Conservation (phyloP, 2,329 filamentous ascomycete genomes). For the Didymella exigua region DNA sequence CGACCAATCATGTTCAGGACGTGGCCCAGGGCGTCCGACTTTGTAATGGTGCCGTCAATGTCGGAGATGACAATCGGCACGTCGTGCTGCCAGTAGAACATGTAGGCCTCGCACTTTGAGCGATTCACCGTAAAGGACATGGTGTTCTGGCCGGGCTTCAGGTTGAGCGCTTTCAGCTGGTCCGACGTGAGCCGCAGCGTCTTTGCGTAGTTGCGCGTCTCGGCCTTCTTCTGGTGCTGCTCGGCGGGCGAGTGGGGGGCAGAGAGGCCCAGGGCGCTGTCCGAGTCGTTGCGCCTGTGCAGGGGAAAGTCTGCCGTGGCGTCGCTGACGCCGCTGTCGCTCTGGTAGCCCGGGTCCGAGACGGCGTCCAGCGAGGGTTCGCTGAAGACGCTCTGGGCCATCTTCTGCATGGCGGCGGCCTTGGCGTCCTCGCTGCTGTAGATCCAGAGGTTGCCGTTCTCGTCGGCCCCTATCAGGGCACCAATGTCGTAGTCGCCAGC, state of each 20-base stretch:
- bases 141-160: constrained; percentile 84
- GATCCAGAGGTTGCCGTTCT: constrained; percentile 98
- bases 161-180: constrained; percentile 82
- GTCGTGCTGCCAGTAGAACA: constrained; percentile 93
- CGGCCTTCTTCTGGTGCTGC: constrained; percentile 58
- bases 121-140: constrained; percentile 98
- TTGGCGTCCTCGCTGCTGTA: constrained; percentile 98
- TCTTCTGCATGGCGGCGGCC: constrained; percentile 76
- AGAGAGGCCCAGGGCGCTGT: constrained; percentile 69
- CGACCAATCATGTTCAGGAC: constrained; percentile 95
- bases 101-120: constrained; percentile 86
- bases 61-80: constrained; percentile 96
- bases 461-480: constrained; percentile 90
- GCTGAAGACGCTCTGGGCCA: constrained; percentile 59
- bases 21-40: constrained; percentile 92
- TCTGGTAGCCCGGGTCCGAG: constrained; percentile 94
- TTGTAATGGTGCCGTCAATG: constrained; percentile 98
- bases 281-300: constrained; percentile 72
- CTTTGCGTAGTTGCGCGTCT: constrained; percentile 91
- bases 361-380: constrained; percentile 70
- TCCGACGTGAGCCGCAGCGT: constrained; percentile 93
- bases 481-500: constrained; percentile 97
- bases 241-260: constrained; percentile 61
- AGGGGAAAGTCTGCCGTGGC: constrained; percentile 56
- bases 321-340: constrained; percentile 74